These are phyloP conservation scores for Gastrolobium bilobum DNA, from an alignment of 306 rosid species.

Conservation along the genomic window DNA sequence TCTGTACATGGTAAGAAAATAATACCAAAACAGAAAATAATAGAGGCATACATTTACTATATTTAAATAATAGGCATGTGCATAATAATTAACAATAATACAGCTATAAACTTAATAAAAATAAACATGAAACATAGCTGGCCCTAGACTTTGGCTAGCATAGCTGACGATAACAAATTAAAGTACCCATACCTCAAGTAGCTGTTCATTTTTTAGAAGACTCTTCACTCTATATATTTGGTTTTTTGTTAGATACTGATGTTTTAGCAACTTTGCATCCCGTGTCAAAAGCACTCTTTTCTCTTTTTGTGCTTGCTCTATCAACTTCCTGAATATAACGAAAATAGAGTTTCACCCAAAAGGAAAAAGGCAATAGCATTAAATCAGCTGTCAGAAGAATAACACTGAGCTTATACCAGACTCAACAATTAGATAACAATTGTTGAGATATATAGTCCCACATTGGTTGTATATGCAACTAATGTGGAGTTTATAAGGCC, in stretches of 20 bases:
- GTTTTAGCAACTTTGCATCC: conserved; percentile 85
- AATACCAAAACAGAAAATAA: too few relatives aligned
- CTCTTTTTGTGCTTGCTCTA: conserved; percentile 80
- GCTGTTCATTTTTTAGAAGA: conserved; percentile 93
- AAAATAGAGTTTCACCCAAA: conserved; percentile 32
- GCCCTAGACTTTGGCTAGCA: too few relatives aligned
- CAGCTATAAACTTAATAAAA: too few relatives aligned
- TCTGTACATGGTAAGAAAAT: too few relatives aligned
- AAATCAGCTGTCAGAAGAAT: conserved; percentile 40
- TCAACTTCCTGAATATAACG: conserved; percentile 66
- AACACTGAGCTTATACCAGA: conserved; percentile 29
- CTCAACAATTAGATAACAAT: conserved; percentile 31
- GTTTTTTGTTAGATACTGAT: conserved; percentile 69
- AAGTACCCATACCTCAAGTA: conserved; percentile 72
- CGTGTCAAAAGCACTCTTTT: conserved; percentile 85
- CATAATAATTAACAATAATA: too few relatives aligned
- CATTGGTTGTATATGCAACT: too few relatives aligned
- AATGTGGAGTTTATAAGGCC: too few relatives aligned
- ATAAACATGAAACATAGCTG: too few relatives aligned
- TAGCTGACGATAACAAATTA: neutral
- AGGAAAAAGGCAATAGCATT: conserved; percentile 16
- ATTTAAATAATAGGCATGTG: too few relatives aligned
- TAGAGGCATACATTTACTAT: too few relatives aligned
- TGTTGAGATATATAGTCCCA: too few relatives aligned
- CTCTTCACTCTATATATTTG: conserved; percentile 84